phyloP scores from a whole-genome alignment of 192 early-diverging fungal genomes.

The Physocladia obscura region DNA sequence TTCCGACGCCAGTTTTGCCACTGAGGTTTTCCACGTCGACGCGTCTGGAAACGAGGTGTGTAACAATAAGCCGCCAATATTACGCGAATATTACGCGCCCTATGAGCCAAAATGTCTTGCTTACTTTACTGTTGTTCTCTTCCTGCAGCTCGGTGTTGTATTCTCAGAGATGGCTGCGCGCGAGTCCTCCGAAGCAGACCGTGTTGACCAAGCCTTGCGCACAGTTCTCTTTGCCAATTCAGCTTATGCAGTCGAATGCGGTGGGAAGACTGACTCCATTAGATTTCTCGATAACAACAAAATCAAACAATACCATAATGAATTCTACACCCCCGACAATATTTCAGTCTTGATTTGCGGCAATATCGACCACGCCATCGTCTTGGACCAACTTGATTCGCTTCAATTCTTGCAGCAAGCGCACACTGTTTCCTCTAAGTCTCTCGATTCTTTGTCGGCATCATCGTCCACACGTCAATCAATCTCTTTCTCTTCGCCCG shows the following conservation, averaged over 20 bases:
- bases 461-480: not conserved
- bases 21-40: constrained; percentile 80
- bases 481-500: constrained; percentile 8
- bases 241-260: constrained; percentile 74
- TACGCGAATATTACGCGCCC: not conserved
- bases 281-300: constrained; percentile 69
- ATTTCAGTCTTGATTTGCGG: constrained; percentile 67
- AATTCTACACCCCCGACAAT: constrained; percentile 73
- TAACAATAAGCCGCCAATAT: not conserved
- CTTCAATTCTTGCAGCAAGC: not conserved
- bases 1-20: constrained; percentile 69
- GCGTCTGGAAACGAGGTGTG: not conserved
- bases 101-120: not conserved
- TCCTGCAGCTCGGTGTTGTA: constrained; percentile 78
- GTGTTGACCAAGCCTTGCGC: constrained; percentile 59
- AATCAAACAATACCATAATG: constrained; percentile 72
- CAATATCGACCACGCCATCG: constrained; percentile 36
- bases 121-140: constrained; percentile 33
- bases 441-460: too few species aligned
- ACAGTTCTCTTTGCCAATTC: constrained; percentile 48
- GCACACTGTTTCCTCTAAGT: too few species aligned
- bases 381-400: constrained; percentile 54
- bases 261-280: constrained; percentile 74
- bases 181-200: constrained; percentile 71
- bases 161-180: constrained; percentile 70